These are phyloP conservation scores for Aquilaria malaccensis DNA, from an alignment of 345 rosid genomes.

Conservation along the genomic window DNA sequence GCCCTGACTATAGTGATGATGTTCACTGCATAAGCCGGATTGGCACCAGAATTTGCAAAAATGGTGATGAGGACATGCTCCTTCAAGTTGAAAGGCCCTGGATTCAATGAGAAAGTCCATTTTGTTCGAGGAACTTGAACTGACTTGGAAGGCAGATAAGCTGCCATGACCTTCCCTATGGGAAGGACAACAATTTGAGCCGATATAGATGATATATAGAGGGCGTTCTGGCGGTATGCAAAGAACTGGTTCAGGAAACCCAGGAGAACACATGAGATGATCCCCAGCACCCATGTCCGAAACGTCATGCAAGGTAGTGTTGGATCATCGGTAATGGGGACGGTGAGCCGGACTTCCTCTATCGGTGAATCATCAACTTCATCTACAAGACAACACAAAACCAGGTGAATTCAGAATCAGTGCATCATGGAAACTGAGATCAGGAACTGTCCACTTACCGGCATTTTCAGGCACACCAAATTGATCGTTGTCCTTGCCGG, in stretches of 20 bases:
- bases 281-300: constrained; percentile 40
- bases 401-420: not conserved
- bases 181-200: constrained; percentile 40
- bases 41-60: constrained; percentile 41
- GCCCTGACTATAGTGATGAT: constrained; percentile 38
- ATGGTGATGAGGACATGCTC: constrained; percentile 55
- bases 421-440: not conserved
- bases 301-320: constrained; percentile 40
- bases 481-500: too few species aligned
- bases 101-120: constrained; percentile 40
- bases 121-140: constrained; percentile 28
- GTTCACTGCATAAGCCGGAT: constrained; percentile 25
- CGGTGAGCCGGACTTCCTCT: constrained; percentile 42
- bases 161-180: constrained; percentile 33
- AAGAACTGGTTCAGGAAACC: constrained; percentile 44
- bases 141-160: constrained; percentile 21
- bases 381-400: constrained; percentile 13
- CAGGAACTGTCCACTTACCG: too few species aligned
- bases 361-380: constrained; percentile 37
- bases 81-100: constrained; percentile 54
- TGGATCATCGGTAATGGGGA: constrained; percentile 36
- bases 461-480: too few species aligned
- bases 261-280: constrained; percentile 25
- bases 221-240: constrained; percentile 29
- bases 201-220: constrained; percentile 29